Base-by-base conservation (phyloP, 2,329 filamentous ascomycete genomes). In the Phaeoacremonium minimum region DNA sequence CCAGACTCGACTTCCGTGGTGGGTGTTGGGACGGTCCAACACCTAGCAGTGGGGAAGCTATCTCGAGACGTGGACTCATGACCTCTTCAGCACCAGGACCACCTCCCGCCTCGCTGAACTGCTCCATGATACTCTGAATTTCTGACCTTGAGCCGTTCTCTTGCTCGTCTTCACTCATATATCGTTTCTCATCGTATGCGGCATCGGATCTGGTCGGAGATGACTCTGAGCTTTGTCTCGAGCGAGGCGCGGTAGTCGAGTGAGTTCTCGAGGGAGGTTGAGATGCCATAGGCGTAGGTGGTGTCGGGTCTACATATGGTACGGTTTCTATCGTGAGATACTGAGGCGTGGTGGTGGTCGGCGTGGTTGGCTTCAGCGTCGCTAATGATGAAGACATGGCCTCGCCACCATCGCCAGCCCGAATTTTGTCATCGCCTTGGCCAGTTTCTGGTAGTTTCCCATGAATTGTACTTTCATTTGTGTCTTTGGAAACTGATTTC, bases 101-200 rank as follows among this genome's bases (percentile, higher is more conserved):
- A 35, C 80, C 79, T 18, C 79, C 79, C 34, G 79, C 79, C 53
- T 87, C 81, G 48, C 85, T 83, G 50, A 97, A 97, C 61, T 97
- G 93, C 44, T 88, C 87, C 87, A 98, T 97, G 57, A 98, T 97
- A 56, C 77, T 95, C 62, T 96, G 87, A 42, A 98, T 96, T 64
- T 98, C 93, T 6, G 84, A 83, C 41, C 80, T 78, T 2, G 86
- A 87, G 35, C 79, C 80, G 34, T 77, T 76, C 32, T 89, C 81
- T 15, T 77, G 75, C 37, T 79, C 74, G 51, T 80, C 79, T 51
- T 82, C 80, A 48, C 72, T 81, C 22, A 68, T 47, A 36, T 71
- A 72, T 41, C 63, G 63, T 47, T 69, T 75, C 34, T 80, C 77
- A 35, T 83, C 78, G 44, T 75, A 73, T 6, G 62, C 72, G 18